phyloP scores from a whole-genome alignment of 768 basidiomycete genomes.

The Mycena capillaripes region DNA sequence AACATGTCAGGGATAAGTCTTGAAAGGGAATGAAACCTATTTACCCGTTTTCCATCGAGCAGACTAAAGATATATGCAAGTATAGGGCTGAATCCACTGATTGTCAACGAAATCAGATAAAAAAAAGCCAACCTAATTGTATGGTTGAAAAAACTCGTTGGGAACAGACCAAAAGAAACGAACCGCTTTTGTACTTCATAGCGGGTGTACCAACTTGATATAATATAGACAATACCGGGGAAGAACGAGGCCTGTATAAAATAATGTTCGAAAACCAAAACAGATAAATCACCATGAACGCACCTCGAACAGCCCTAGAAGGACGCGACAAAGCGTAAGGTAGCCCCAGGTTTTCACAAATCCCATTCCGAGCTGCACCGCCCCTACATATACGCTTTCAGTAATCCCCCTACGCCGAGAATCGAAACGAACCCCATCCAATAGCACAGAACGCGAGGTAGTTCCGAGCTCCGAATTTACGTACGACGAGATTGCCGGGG shows the following conservation, averaged over 20 bases:
- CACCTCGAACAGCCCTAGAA: constrained; percentile 59
- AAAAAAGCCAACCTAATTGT: constrained; percentile 53
- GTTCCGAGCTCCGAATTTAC: constrained; percentile 59
- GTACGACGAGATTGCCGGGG: constrained; percentile 60
- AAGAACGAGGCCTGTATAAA: constrained; percentile 55
- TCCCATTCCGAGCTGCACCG: constrained; percentile 61
- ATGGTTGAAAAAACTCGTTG: neutral
- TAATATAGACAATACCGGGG: constrained; percentile 60
- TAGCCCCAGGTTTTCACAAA: constrained; percentile 58
- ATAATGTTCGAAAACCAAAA: neutral
- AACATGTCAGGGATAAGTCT: neutral
- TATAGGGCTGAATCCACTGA: constrained; percentile 58
- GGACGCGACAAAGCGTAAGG: constrained; percentile 56
- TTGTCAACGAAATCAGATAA: constrained; percentile 56
- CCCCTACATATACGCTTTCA: constrained; percentile 39
- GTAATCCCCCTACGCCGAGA: neutral
- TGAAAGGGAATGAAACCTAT: neutral
- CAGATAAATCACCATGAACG: neutral
- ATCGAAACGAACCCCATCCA: constrained; percentile 50
- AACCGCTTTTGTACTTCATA: constrained; percentile 59
- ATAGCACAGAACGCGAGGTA: constrained; percentile 58
- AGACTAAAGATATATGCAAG: constrained; percentile 59
- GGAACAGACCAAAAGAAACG: neutral
- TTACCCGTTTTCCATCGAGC: constrained; percentile 53
- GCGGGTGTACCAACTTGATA: constrained; percentile 60